Base-by-base conservation (phyloP, 192 early-diverging fungal genomes). In the Lobosporangium transversale region DNA sequence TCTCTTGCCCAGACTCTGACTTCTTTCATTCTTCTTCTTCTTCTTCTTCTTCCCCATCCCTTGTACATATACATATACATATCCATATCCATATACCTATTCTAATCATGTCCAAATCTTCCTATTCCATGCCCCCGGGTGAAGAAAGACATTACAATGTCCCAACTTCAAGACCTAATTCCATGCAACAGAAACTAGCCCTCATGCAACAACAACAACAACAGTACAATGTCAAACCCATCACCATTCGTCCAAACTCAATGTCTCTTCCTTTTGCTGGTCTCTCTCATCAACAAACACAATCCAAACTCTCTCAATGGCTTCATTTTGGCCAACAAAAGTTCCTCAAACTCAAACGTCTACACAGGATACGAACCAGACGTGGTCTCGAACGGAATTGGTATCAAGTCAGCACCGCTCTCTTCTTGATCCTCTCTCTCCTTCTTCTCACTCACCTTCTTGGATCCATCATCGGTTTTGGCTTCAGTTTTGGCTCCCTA, bases 191-290 rank as follows among this genome's bases (percentile, higher is more conserved):
- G 53, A 53, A 74, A 23, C 42, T 54, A 23, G 31, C 30, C 12
- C 20, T 37, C 17, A 42, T 29, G 17, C 63, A 66, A 18, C 40
- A 48, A 44, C 62, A 54, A 9, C 63, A 67, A 2, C 66, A 68
- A 31, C 55, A 58, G 55, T 54, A 64, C 62, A 58, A 66, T 53
- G 70, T 66, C 51, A 75, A 66, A 33, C 70, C 70, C 51, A 75
- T 75, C 52, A 75, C 70, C 45, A 75, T 75, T 63, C 32, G 70
- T 7, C 7, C 70, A 36, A 75, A 75, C 51, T 60, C 62, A 0
- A 66, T 66, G 63, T 36, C 35, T 31, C 58, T 75, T 2, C 70
- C 70, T 11, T n/a, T n/a, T n/a, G 37, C 8, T 7, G 70, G 56
- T 15, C 60, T 61, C 36, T 45, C 57, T 0, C 70, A 75, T 10